A percentile compares a stretch with the other conserved stretches of the same genome.
Evolutionary conservation across 169 alveolate species (phyloP).

Genomic region (Amoebophrya sp.): DNA sequence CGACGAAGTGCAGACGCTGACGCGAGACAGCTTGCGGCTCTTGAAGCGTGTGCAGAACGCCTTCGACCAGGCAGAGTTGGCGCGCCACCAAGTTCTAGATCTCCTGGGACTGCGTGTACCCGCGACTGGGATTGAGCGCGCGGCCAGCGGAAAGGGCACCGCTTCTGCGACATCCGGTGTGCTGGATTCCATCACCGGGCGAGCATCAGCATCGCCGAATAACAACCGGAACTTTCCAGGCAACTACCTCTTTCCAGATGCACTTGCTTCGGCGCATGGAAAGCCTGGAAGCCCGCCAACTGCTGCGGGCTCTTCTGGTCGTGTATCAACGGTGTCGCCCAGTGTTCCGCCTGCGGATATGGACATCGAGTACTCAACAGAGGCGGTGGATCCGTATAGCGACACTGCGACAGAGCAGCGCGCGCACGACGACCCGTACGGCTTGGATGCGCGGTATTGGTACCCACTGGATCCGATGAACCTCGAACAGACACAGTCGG

Average conservation of each 20-base stretch:
- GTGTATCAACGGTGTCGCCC: no score
- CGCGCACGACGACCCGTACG: conserved; percentile 27
- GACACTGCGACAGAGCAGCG: background rate
- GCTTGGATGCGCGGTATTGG: background rate
- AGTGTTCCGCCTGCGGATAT: background rate
- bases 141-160: no score
- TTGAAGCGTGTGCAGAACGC: background rate
- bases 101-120: background rate
- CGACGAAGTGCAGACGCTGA: background rate
- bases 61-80: background rate
- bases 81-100: background rate
- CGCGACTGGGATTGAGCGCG: background rate
- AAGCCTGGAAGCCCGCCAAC: no score
- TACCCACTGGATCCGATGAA: background rate
- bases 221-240: no score
- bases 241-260: no score
- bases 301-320: no score
- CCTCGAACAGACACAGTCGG: background rate
- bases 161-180: background rate
- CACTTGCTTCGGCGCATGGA: no score
- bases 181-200: background rate
- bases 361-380: background rate
- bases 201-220: no score
- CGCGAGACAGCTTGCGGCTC: background rate
- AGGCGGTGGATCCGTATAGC: background rate